phyloP scores from a whole-genome alignment of 148 eudicot genomes.

The Chenopodium berlandieri region DNA sequence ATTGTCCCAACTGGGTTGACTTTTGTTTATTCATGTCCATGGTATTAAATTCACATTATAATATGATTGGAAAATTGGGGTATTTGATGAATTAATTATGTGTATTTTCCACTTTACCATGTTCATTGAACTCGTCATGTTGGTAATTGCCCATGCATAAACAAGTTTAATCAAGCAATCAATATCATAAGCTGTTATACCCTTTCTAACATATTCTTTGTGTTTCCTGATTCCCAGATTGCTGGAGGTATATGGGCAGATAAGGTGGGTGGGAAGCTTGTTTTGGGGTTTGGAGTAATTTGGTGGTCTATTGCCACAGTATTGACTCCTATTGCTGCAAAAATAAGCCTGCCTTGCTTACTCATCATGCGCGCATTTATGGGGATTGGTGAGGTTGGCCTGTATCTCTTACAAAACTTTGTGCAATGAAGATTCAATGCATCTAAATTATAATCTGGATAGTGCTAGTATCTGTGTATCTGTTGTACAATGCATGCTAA shows the following conservation, averaged over 20 bases:
- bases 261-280: conserved; percentile 87
- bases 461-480: neutral
- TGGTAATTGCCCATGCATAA: neutral
- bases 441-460: neutral
- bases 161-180: neutral
- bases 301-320: conserved; percentile 98
- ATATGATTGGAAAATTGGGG: neutral
- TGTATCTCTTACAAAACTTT: conserved; percentile 11
- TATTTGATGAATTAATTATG: neutral
- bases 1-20: neutral
- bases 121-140: neutral
- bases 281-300: conserved; percentile 94
- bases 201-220: neutral
- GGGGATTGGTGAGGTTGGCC: conserved; percentile 98
- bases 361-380: conserved; percentile 86
- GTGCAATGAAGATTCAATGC: neutral
- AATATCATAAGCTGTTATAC: neutral
- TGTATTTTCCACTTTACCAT: neutral
- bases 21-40: neutral
- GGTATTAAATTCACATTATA: neutral
- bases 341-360: conserved; percentile 78
- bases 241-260: conserved; percentile 99
- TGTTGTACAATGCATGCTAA: neutral
- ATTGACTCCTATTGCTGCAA: conserved; percentile 95
- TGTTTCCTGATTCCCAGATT: conserved; percentile 50